Percentiles rank a stretch among this genome's conserved stretches.
phyloP scores from a whole-genome alignment of 805 yeast species.

The Ogataea populi-albae region DNA sequence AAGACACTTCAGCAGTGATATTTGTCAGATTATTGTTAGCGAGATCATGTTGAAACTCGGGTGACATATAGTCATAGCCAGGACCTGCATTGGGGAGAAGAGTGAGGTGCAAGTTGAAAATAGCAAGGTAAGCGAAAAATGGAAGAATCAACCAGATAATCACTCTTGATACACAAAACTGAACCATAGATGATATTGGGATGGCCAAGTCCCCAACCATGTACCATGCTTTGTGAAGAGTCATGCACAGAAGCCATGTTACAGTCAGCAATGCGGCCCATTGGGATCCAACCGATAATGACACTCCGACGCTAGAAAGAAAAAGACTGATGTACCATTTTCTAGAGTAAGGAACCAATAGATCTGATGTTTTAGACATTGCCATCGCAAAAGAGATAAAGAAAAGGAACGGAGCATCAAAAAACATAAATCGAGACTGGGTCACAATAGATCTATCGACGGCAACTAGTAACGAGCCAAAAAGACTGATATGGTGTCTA shows the following conservation, averaged over 20 bases:
- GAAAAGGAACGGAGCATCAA: slow-evolving; percentile 45
- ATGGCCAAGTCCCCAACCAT: slow-evolving; percentile 65
- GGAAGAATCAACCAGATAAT: slow-evolving; percentile 54
- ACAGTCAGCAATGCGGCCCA: slow-evolving; percentile 69
- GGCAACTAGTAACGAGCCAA: slow-evolving; percentile 49
- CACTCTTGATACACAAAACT: slow-evolving; percentile 40
- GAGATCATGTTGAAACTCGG: slow-evolving; percentile 64
- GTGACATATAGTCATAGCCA: slow-evolving; percentile 61
- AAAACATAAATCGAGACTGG: slow-evolving; percentile 53
- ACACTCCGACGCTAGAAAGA: slow-evolving; percentile 50
- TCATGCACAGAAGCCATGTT: slow-evolving; percentile 53
- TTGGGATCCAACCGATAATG: slow-evolving; percentile 58
- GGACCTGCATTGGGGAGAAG: slow-evolving; percentile 48
- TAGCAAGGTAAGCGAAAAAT: slow-evolving; percentile 48
- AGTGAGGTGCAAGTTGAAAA: slow-evolving; percentile 58
- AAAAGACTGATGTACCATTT: slow-evolving; percentile 54
- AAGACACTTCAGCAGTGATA: slow-evolving; percentile 63
- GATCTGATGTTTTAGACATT: slow-evolving; percentile 20
- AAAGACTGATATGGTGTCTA: slow-evolving; percentile 45
- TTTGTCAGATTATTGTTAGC: slow-evolving; percentile 36
- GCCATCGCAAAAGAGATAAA: slow-evolving; percentile 44
- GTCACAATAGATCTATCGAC: slow-evolving; percentile 67
- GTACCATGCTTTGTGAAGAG: slow-evolving; percentile 57
- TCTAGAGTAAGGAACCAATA: slow-evolving; percentile 41
- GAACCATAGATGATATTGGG: slow-evolving; percentile 34